Evolutionary conservation across 2,329 filamentous ascomycete species (phyloP).

Genomic region (Furcasterigmium furcatum): DNA sequence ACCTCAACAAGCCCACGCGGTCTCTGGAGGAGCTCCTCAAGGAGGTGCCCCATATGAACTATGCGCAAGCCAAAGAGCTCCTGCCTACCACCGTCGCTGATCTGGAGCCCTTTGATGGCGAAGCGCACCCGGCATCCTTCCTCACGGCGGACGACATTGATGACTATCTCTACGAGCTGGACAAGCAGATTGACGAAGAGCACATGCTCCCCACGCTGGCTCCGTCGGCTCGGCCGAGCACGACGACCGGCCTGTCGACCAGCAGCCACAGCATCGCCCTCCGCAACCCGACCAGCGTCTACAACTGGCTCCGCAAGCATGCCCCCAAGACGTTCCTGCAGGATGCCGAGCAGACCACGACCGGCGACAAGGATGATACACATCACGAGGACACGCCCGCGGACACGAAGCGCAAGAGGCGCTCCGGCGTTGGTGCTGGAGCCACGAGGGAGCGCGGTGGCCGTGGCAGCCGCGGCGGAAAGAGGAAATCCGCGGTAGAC

Average conservation of each 20-base stretch:
- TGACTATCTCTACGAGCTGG: slow-evolving; percentile 67
- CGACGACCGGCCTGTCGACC: slow-evolving; percentile 29
- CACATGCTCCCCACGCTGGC: slow-evolving; percentile 47
- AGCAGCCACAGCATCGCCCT: slow-evolving; percentile 32
- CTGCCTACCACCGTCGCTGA: slow-evolving; percentile 55
- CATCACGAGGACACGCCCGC: slow-evolving; percentile 25
- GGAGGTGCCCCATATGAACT: slow-evolving; percentile 49
- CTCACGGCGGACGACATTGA: slow-evolving; percentile 69
- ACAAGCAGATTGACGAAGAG: slow-evolving; percentile 44
- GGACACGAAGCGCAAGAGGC: slow-evolving; percentile 16
- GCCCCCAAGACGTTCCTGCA: slow-evolving; percentile 83
- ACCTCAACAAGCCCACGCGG: slow-evolving; percentile 39
- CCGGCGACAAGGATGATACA: slow-evolving; percentile 31
- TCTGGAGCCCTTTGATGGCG: slow-evolving; percentile 45
- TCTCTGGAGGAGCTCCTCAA: slow-evolving; percentile 46
- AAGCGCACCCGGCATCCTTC: slow-evolving; percentile 60
- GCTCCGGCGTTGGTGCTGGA: slow-evolving; percentile 17
- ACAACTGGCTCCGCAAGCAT: slow-evolving; percentile 90
- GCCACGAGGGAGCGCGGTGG: slow-evolving; percentile 29
- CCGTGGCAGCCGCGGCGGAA: slow-evolving; percentile 28
- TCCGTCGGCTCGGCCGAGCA: slow-evolving; percentile 36
- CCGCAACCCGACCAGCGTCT: slow-evolving; percentile 83
- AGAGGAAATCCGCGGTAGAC: slow-evolving; percentile 31
- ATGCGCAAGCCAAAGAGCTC: slow-evolving; percentile 55
- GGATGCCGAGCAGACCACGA: slow-evolving; percentile 54